Base-by-base conservation (phyloP, 2,329 filamentous ascomycete species). In the Penicillium sclerotiorum region DNA sequence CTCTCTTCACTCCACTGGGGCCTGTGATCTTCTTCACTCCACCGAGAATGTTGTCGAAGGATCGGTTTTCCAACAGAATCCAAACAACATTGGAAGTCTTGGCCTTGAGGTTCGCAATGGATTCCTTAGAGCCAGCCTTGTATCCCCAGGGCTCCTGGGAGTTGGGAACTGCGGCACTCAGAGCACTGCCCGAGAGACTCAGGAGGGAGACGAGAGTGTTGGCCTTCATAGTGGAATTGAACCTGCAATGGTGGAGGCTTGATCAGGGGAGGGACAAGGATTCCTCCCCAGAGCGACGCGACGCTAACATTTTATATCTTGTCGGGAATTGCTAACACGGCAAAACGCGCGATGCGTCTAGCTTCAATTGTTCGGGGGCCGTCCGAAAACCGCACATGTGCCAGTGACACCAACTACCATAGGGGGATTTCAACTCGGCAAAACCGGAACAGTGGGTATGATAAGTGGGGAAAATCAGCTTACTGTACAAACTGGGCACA, bases 61-160 rank as follows among this genome's bases (percentile, higher is more conserved):
- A 55, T 13, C 58, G 58, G 57, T 75, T 75, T 54, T 74, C 73
- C 60, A 73, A 64, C 38, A 66, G 40, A 27, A 67, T 59, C 64
- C 64, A 67, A 23, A 68, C 65, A 15, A 68, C 62, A 45, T 68
- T 64, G 59, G 68, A 65, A 43, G 68, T 56, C 56, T 68, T 67
- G 47, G 62, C 58, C 53, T 67, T 68, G 49, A 68, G 17, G 53
- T 67, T 68, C 52, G 56, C 54, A 52, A 68, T 58, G 13, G 65
- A 67, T 42, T 65, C 58, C 44, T 57, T 50, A 2, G 65, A 67
- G 35, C 65, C 65, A 20, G 65, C 55, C 39, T 60, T 58, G 49
- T 66, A 65, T 2, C 57, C 58, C 13, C 47, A 61, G 22, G 58
- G 58, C 33, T 45, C 30, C 13, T 49, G 33, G 9, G 36, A 21